Evolutionary conservation across 352 stramenopile genomes (phyloP).

Genomic region (Phytopythium mirpurense): DNA sequence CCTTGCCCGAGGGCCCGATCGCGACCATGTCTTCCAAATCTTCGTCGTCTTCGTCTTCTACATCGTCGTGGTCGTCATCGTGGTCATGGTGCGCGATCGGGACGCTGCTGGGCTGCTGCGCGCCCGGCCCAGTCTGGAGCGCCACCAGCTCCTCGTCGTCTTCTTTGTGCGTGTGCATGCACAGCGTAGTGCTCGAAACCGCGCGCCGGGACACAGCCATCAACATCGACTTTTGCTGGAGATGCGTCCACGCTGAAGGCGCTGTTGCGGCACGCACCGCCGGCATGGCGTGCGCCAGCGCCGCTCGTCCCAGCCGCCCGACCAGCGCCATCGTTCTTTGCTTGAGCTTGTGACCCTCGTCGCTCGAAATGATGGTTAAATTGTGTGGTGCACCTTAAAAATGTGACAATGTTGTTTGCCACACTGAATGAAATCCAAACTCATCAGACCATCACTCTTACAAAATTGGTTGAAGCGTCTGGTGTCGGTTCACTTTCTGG

Average conservation of each 20-base stretch:
- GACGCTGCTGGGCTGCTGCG: constrained; percentile 9
- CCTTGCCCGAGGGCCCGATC: constrained; percentile 76
- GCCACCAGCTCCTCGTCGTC: constrained; percentile 34
- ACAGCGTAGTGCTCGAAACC: constrained; percentile 23
- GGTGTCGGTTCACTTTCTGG: constrained; percentile 3
- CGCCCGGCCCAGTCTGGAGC: constrained; percentile 6
- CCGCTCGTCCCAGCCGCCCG: constrained; percentile 7
- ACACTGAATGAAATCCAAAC: background rate
- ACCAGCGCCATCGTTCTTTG: constrained; percentile 14
- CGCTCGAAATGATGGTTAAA: background rate
- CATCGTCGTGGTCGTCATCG: constrained; percentile 17
- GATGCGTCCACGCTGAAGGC: no score
- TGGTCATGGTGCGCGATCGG: constrained; percentile 17
- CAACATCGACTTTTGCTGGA: background rate
- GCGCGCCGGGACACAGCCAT: constrained; percentile 7
- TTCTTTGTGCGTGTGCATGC: constrained; percentile 17
- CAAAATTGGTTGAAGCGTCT: constrained; percentile 1
- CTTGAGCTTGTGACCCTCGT: no score
- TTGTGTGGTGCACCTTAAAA: background rate
- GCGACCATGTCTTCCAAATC: constrained; percentile 94
- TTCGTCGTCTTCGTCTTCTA: constrained; percentile 75
- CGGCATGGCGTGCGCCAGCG: constrained; percentile 2
- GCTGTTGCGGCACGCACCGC: constrained; percentile 4
- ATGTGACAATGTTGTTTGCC: no score
- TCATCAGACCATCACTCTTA: background rate